Percentiles rank a stretch among this genome's conserved stretches.
phyloP scores from a whole-genome alignment of 2,329 filamentous ascomycete species.

The Periconia sp. region DNA sequence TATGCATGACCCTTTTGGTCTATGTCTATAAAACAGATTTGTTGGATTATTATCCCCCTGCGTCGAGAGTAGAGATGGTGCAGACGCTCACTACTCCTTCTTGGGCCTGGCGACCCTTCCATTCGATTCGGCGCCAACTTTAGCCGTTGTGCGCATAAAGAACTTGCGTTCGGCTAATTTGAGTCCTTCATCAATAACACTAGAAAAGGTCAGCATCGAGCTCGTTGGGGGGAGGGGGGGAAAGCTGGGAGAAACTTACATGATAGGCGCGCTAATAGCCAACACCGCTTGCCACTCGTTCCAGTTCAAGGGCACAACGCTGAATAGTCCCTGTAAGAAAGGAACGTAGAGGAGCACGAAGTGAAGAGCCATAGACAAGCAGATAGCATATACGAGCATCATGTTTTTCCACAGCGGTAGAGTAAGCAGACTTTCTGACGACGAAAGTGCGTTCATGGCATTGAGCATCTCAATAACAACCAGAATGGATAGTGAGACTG shows the following conservation, averaged over 20 bases:
- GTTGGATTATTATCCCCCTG: not conserved
- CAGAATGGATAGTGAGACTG: slow-evolving; percentile 84
- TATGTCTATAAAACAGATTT: slow-evolving; percentile 1
- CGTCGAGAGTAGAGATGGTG: not conserved
- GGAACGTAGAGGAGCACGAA: slow-evolving; percentile 92
- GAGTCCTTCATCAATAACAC: slow-evolving; percentile 79
- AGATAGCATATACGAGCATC: slow-evolving; percentile 95
- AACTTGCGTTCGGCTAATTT: slow-evolving; percentile 68
- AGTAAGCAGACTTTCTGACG: slow-evolving; percentile 89
- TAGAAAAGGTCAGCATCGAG: slow-evolving; percentile 36
- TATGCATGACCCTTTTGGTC: not conserved
- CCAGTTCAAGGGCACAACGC: slow-evolving; percentile 83
- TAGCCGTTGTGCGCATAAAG: slow-evolving; percentile 30
- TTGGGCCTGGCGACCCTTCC: slow-evolving; percentile 25
- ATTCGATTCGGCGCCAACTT: slow-evolving; percentile 18
- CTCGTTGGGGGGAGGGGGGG: not conserved
- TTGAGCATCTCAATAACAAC: slow-evolving; percentile 99
- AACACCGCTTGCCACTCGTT: slow-evolving; percentile 92
- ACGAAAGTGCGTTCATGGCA: slow-evolving; percentile 96
- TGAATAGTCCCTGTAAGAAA: slow-evolving; percentile 84
- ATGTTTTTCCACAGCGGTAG: slow-evolving; percentile 98
- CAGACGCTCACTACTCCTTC: slow-evolving; percentile 22
- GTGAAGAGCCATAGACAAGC: slow-evolving; percentile 89
- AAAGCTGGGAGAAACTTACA: slow-evolving; percentile 62
- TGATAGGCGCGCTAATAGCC: slow-evolving; percentile 84